Evolutionary conservation across 305 asterid genomes (phyloP).

Genomic region (Fraxinus baroniana): DNA sequence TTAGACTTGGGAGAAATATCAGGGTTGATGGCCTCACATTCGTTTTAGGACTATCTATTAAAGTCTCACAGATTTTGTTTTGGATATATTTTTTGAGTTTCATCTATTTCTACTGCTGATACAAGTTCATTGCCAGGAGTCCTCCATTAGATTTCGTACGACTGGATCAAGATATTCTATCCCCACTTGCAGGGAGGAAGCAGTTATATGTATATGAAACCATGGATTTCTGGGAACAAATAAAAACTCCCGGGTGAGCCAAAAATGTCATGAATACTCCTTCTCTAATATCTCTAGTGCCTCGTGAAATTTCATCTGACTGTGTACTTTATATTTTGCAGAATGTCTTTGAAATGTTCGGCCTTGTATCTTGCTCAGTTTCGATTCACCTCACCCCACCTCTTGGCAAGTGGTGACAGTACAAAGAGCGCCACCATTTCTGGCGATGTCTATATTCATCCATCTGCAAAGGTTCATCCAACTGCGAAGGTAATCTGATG

Average conservation of each 20-base stretch:
- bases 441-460: slow-evolving; percentile 78
- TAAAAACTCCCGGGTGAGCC: slow-evolving; percentile 85
- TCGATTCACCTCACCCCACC: slow-evolving; percentile 67
- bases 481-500: slow-evolving; percentile 66
- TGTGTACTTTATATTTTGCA: slow-evolving; percentile 25
- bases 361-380: slow-evolving; percentile 74
- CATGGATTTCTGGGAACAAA: slow-evolving; percentile 86
- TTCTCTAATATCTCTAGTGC: neutral
- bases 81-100: neutral
- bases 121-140: slow-evolving; percentile 47
- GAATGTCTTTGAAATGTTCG: slow-evolving; percentile 87
- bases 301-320: slow-evolving; percentile 22
- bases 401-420: slow-evolving; percentile 79
- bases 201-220: slow-evolving; percentile 81
- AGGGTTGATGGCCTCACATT: neutral
- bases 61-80: neutral
- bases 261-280: slow-evolving; percentile 8
- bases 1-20: neutral
- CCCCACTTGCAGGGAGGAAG: slow-evolving; percentile 90
- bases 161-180: slow-evolving; percentile 86
- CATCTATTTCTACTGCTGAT: slow-evolving; percentile 20
- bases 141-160: slow-evolving; percentile 80
- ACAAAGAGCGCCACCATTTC: slow-evolving; percentile 49
- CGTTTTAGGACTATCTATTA: neutral
- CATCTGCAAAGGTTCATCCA: slow-evolving; percentile 86